These are phyloP conservation scores for Pseudogymnoascus sp. DNA, from an alignment of 2,329 filamentous ascomycete species.

Conservation along the genomic window DNA sequence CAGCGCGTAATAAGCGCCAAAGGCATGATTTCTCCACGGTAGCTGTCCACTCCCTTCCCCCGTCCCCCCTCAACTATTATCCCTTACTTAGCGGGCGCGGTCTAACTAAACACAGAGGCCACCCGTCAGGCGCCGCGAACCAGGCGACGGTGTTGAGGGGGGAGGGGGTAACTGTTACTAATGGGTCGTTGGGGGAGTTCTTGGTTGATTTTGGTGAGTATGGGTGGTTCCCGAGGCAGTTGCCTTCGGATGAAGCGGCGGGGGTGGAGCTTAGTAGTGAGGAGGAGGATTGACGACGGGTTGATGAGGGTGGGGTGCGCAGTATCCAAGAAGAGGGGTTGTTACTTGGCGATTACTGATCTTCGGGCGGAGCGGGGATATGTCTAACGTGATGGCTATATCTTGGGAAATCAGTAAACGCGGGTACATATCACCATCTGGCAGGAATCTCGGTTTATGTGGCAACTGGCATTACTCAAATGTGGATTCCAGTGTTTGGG, in stretches of 20 bases:
- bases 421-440: background rate
- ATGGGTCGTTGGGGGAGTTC: slow-evolving; percentile 27
- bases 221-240: slow-evolving; percentile 35
- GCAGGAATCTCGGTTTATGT: background rate
- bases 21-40: slow-evolving; percentile 80
- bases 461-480: slow-evolving; percentile 3
- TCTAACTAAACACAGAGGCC: slow-evolving; percentile 18
- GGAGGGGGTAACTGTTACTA: slow-evolving; percentile 30
- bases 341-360: background rate
- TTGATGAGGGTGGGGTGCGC: background rate
- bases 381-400: background rate
- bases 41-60: slow-evolving; percentile 8
- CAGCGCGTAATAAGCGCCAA: slow-evolving; percentile 86
- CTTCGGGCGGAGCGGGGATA: background rate
- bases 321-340: too few species aligned
- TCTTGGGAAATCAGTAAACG: background rate
- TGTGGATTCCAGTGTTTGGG: slow-evolving; percentile 3
- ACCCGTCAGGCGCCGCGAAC: slow-evolving; percentile 26
- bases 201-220: slow-evolving; percentile 27
- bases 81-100: background rate
- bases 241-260: slow-evolving; percentile 12
- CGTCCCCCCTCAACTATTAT: too few species aligned
- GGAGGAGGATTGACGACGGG: slow-evolving; percentile 10
- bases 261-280: slow-evolving; percentile 27
- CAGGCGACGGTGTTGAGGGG: slow-evolving; percentile 28